These are phyloP conservation scores for Ogataea allantospora DNA, from an alignment of 805 yeast genomes.

Conservation along the genomic window DNA sequence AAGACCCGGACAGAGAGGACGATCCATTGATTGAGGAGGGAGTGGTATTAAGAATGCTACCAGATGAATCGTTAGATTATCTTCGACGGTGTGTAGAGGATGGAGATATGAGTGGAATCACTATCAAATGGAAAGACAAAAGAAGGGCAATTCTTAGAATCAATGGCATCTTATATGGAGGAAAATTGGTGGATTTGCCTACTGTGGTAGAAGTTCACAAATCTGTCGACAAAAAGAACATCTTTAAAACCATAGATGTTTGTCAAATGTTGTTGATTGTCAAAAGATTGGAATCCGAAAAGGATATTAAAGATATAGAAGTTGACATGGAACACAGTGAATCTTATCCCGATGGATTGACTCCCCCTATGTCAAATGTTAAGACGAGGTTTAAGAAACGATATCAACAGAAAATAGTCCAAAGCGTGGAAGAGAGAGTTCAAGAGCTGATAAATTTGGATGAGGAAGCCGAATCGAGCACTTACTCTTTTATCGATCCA, in stretches of 20 bases:
- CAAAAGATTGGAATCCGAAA: conserved; percentile 44
- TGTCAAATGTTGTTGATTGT: conserved; percentile 82
- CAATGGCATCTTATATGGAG: conserved; percentile 71
- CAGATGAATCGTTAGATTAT: conserved; percentile 66
- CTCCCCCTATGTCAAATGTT: conserved; percentile 75
- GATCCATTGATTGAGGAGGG: conserved; percentile 93
- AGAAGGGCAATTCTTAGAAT: conserved; percentile 75
- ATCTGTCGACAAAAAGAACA: conserved; percentile 83
- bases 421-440: conserved; percentile 75
- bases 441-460: conserved; percentile 73
- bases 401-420: conserved; percentile 67
- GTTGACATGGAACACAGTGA: conserved; percentile 43
- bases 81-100: conserved; percentile 71
- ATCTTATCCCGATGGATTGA: conserved; percentile 70
- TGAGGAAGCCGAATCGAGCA: conserved; percentile 77
- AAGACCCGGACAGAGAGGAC: conserved; percentile 93
- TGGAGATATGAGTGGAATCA: conserved; percentile 70
- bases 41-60: conserved; percentile 69
- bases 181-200: conserved; percentile 85
- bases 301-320: conserved; percentile 43
- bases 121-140: conserved; percentile 79
- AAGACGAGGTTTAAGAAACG: conserved; percentile 70
- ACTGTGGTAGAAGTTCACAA: conserved; percentile 84
- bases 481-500: conserved; percentile 70
- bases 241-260: conserved; percentile 82